Evolutionary conservation across 73 alveolate genomes (phyloP), one percentile per base, ranked within the genome.

Genomic region (Blepharisma stoltei): DNA sequence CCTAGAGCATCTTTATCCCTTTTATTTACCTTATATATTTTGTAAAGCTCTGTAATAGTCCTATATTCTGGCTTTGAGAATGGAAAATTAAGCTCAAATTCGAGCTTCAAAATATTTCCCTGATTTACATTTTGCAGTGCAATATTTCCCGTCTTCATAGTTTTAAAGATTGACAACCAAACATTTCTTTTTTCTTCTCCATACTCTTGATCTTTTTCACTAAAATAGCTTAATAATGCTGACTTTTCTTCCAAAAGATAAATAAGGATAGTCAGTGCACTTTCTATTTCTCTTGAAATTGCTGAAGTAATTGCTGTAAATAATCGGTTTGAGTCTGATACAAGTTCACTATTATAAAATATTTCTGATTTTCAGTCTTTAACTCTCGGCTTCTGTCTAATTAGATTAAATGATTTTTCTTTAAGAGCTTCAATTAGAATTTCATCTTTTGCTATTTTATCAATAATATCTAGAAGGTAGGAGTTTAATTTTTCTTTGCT

Each of bases 11-110:
- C 41, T 32, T 32, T 32, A 32, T 32, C 3, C 3, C 3, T 32
- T 32, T 32, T 32, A 32, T 32, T 32, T 32, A 32, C 41, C 41
- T 32, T 32, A 32, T 18, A 14, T 50, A 14, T 3, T 18, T 50
- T 50, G 65, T 50, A 50, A 1, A 60, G 2, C 73, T 60, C 45
- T 14, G 2, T 60, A 14, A 60, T 60, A 20, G 14, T 60, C 5
- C 23, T n/a, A 60, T 60, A 60, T 47, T 60, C 73, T 20, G 23
- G 38, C 37, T 14, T 18, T 14, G 73, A 60, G 23, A 60, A 60
- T 60, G 73, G 73, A 60, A 60, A 60, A n/a, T 60, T 0, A 8
- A 60, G 23, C 46, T 60, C 73, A 25, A 60, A 60, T 25, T 14
- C 48, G 5, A 18, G 23, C 46, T 60, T 60, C 2, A 14, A n/a